Evolutionary conservation across 2,329 filamentous ascomycete species (phyloP), one percentile per base, ranked within the genome.

Genomic region (Albophoma yamanashiensis): DNA sequence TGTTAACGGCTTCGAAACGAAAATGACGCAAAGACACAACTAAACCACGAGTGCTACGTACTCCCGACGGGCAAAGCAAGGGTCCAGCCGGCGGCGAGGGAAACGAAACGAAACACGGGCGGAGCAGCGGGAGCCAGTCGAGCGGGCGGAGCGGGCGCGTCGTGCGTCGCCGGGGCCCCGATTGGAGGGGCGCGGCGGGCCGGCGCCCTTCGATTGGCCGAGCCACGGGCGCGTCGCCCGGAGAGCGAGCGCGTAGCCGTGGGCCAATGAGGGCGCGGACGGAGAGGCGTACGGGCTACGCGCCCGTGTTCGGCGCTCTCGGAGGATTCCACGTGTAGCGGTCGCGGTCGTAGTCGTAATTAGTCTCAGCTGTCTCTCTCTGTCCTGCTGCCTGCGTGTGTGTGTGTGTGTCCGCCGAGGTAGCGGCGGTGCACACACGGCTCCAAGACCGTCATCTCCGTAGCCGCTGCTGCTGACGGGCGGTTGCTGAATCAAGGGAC

Each of bases 391-490:
- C n/a, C 38, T 3, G 7, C 40, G 20, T 20, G 27, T 5, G 40
- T 1, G 20, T 20, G 27, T 5, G 40, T 1, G 17, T n/a, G 17
- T 9, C 40, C 40, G 20, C 9, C 40, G 7, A 39, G 40, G n/a
- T 27, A 11, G 43, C 25, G 43, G 43, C 43, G 20, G 43, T 45
- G 43, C 43, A 12, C 17, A 17, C 27, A 31, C 27, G 27, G 5
- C n/a, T 47, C 12, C 15, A 22, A 47, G 45, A 47, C 45, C 6
- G 22, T 50, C 45, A 69, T 69, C 58, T 68, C 64, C 59, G 60
- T 67, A 69, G 60, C 65, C 67, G 67, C 67, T 58, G 58, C 34
- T 36, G 34, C 47, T 27, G 47, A 53, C 47, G 27, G 47, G 47
- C 47, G 47, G 27, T 17, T 34, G 47, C 12, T 20, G 56, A 53